Evolutionary conservation across 495 filamentous ascomycete genomes (phyloP).

Genomic region (Penicillium atrosanguineum): DNA sequence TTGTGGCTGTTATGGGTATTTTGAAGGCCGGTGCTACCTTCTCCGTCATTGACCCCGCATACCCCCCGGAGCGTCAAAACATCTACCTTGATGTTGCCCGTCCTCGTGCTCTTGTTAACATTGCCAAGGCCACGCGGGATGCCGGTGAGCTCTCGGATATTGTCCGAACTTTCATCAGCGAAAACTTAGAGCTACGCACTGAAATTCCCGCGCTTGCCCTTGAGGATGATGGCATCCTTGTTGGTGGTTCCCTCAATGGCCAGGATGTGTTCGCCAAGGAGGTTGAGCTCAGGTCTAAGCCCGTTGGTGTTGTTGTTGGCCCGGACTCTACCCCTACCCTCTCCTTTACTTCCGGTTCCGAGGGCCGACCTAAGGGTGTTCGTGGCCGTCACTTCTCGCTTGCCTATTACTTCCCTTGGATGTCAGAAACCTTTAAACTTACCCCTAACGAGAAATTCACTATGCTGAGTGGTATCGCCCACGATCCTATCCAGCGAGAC

Average conservation of each 20-base stretch:
- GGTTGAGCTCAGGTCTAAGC: constrained; percentile 47
- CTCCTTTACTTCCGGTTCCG: constrained; percentile 80
- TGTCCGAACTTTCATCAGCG: constrained; percentile 72
- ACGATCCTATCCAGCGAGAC: constrained; percentile 90
- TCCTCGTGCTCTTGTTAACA: constrained; percentile 75
- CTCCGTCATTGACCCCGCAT: constrained; percentile 79
- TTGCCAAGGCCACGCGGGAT: constrained; percentile 75
- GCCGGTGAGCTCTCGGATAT: constrained; percentile 64
- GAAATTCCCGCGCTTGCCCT: constrained; percentile 77
- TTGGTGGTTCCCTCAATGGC: constrained; percentile 63
- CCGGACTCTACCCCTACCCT: constrained; percentile 86
- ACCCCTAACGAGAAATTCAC: constrained; percentile 76
- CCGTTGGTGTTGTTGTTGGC: constrained; percentile 77
- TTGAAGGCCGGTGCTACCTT: constrained; percentile 50
- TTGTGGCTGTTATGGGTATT: constrained; percentile 55
- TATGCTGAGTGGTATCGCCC: constrained; percentile 77
- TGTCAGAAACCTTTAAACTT: constrained; percentile 78
- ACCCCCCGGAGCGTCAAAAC: constrained; percentile 83
- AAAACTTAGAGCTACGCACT: constrained; percentile 68
- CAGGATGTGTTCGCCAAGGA: constrained; percentile 64
- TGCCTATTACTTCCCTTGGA: constrained; percentile 89
- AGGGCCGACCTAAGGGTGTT: constrained; percentile 85
- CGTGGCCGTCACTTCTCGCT: constrained; percentile 84
- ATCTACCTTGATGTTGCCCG: constrained; percentile 89
- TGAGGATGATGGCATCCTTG: constrained; percentile 67